Conservation (phyloP, 441 rosid genomes). For the Populus hybrid region DNA sequence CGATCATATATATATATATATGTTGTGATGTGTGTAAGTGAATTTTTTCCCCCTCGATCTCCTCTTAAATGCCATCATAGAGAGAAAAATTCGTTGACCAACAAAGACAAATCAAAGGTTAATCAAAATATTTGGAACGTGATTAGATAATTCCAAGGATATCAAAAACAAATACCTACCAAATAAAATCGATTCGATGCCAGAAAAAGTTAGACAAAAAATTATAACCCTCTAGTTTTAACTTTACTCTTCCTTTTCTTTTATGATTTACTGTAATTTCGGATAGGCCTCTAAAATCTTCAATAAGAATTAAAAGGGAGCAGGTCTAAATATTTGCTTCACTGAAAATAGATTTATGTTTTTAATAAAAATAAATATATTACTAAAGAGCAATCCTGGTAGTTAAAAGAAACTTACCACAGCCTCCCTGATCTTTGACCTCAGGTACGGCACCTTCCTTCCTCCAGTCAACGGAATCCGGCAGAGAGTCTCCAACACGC, state of each 20-base stretch:
- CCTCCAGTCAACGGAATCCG: constrained; percentile 85
- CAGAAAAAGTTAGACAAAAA: background rate
- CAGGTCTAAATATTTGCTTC: background rate
- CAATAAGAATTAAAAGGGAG: background rate
- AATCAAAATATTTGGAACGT: background rate
- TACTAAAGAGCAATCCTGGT: background rate
- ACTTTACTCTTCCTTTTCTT: background rate
- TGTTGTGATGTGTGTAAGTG: background rate
- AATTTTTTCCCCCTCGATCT: no score
- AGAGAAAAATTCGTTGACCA: background rate
- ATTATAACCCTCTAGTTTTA: background rate
- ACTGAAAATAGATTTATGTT: background rate
- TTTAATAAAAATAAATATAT: background rate
- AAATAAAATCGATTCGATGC: background rate
- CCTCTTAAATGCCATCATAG: no score
- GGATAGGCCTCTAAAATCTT: background rate
- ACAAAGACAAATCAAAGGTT: background rate
- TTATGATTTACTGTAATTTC: background rate
- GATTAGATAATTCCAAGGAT: background rate
- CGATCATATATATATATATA: no score
- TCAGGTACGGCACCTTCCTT: constrained; percentile 70
- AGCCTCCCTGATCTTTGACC: constrained; percentile 89
- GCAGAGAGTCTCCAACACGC: constrained; percentile 61
- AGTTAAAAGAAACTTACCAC: constrained; percentile 41
- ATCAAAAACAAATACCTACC: background rate